These are phyloP conservation scores for Protomyces pachydermus DNA, from an alignment of 1,139 yeast genomes.

Conservation along the genomic window DNA sequence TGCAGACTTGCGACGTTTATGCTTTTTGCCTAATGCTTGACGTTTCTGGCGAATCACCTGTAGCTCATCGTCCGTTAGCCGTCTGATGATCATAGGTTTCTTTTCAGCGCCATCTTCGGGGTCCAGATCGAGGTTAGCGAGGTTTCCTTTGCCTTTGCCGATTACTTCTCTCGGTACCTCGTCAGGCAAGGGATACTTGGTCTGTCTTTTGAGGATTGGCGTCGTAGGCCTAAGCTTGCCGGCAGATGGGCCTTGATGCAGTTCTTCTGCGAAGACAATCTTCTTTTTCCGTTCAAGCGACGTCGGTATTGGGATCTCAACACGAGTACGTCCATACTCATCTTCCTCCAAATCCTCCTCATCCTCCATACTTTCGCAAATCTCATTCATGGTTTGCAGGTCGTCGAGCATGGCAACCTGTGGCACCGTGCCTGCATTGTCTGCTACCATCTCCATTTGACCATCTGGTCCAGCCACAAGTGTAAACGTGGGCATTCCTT, in stretches of 20 bases:
- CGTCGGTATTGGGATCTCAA: conserved; percentile 11
- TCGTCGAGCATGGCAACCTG: neutral
- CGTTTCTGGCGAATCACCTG: conserved; percentile 20
- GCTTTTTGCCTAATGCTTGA: conserved; percentile 17
- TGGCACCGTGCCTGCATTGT: neutral
- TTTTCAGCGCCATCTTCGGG: conserved; percentile 22
- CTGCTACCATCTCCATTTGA: neutral
- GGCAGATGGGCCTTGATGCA: conserved; percentile 20
- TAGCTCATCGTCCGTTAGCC: conserved; percentile 15
- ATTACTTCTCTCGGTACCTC: neutral
- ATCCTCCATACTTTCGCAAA: neutral
- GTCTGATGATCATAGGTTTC: conserved; percentile 2
- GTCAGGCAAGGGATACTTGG: conserved; percentile 8
- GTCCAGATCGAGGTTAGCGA: conserved; percentile 18
- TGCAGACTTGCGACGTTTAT: conserved; percentile 17
- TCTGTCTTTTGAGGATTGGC: conserved; percentile 5
- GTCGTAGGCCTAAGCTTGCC: neutral
- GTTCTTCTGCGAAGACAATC: conserved; percentile 18
- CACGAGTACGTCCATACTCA: conserved; percentile 11
- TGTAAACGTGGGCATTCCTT: neutral
- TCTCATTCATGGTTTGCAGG: conserved; percentile 1
- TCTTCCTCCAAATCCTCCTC: conserved; percentile 20
- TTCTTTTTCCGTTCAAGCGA: conserved; percentile 15
- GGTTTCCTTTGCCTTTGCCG: conserved; percentile 3
- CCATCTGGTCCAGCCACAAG: neutral